These are phyloP conservation scores for Lentinula lateritia DNA, from an alignment of 768 basidiomycete species.

Conservation along the genomic window DNA sequence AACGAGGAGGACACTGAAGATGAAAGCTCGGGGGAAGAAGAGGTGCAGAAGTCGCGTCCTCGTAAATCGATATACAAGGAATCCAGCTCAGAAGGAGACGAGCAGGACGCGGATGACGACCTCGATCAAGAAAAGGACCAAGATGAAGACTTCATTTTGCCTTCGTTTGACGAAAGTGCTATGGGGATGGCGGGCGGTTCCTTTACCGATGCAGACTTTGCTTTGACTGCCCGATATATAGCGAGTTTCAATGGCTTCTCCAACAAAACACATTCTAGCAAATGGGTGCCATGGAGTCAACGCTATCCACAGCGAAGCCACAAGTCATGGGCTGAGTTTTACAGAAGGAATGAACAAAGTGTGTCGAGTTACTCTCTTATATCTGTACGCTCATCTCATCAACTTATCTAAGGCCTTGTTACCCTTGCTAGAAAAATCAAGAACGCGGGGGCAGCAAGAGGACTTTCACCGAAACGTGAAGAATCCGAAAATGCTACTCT, in stretches of 20 bases:
- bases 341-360: constrained; percentile 44
- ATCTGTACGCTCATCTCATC: background rate
- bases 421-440: constrained; percentile 34
- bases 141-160: constrained; percentile 11
- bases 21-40: constrained; percentile 11
- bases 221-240: constrained; percentile 55
- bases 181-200: constrained; percentile 49
- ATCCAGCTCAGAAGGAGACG: constrained; percentile 25
- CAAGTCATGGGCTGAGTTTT: constrained; percentile 61
- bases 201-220: constrained; percentile 59
- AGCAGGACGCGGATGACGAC: constrained; percentile 9
- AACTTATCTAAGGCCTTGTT: constrained; percentile 22
- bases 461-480: constrained; percentile 8
- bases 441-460: constrained; percentile 10
- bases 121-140: constrained; percentile 21
- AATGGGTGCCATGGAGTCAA: constrained; percentile 51
- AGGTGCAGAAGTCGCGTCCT: constrained; percentile 10
- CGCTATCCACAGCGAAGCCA: constrained; percentile 45
- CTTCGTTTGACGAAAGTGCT: constrained; percentile 28
- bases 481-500: background rate
- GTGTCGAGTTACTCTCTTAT: no score
- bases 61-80: constrained; percentile 8
- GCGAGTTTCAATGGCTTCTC: constrained; percentile 44
- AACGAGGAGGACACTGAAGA: constrained; percentile 22
- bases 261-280: constrained; percentile 32